These are phyloP conservation scores for Pisolithus thermaeus DNA, from an alignment of 1,284 basidiomycete species.

Conservation along the genomic window DNA sequence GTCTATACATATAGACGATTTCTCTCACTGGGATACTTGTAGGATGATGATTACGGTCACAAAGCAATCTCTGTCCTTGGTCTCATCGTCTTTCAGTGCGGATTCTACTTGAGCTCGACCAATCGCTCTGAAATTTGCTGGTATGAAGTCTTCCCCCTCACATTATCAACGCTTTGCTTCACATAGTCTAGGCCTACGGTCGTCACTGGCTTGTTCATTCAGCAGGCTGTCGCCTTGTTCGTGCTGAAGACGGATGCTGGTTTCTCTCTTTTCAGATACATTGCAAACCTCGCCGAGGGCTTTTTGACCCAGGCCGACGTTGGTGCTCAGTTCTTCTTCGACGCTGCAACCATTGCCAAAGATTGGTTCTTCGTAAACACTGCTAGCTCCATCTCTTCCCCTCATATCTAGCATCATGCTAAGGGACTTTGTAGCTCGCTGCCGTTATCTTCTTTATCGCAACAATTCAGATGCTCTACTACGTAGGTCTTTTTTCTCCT, in stretches of 20 bases:
- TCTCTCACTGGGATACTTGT: slow-evolving; percentile 7
- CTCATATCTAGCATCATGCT: slow-evolving; percentile 1
- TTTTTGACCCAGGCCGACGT: slow-evolving; percentile 59
- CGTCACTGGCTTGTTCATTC: slow-evolving; percentile 78
- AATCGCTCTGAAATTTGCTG: slow-evolving; percentile 63
- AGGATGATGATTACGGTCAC: slow-evolving; percentile 69
- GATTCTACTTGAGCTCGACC: slow-evolving; percentile 62
- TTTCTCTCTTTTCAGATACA: slow-evolving; percentile 76
- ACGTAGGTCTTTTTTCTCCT: slow-evolving; percentile 31
- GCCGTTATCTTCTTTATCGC: slow-evolving; percentile 86
- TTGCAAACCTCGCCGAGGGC: slow-evolving; percentile 69
- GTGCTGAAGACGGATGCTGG: slow-evolving; percentile 79
- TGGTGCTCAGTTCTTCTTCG: slow-evolving; percentile 78
- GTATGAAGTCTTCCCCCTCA: slow-evolving; percentile 28
- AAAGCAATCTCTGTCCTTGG: slow-evolving; percentile 79
- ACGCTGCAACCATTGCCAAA: slow-evolving; percentile 50
- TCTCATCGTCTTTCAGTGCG: slow-evolving; percentile 68
- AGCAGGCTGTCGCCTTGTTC: slow-evolving; percentile 81
- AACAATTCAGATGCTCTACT: slow-evolving; percentile 83
- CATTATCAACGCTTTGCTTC: not conserved
- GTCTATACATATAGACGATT: not conserved
- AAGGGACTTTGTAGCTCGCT: slow-evolving; percentile 40
- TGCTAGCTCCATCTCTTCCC: slow-evolving; percentile 33
- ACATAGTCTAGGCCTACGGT: slow-evolving; percentile 62
- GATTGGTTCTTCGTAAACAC: slow-evolving; percentile 81